These are phyloP conservation scores for Microglena sp. DNA, from an alignment of 139 green algal species.

Conservation along the genomic window DNA sequence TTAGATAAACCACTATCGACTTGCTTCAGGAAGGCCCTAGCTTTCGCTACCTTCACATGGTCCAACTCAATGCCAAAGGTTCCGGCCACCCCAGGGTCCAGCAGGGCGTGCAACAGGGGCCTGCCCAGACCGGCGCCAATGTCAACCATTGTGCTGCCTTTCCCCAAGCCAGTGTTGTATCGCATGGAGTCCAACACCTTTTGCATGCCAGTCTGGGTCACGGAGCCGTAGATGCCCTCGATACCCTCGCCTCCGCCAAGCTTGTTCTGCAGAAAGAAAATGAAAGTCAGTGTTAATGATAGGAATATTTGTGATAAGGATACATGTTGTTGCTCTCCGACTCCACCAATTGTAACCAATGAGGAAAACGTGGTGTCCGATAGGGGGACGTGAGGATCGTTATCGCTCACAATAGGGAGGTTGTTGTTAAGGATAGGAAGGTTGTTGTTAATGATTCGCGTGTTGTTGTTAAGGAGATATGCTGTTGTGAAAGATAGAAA, in stretches of 20 bases:
- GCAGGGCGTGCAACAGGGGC: conserved; percentile 14
- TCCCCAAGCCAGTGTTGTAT: conserved; percentile 46
- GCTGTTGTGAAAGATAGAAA: too few species aligned
- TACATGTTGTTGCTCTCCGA: too few species aligned
- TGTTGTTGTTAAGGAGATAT: too few species aligned
- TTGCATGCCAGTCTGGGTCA: conserved; percentile 66
- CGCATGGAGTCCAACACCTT: conserved; percentile 58
- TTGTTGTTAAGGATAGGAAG: too few species aligned
- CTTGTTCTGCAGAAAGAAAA: conserved; percentile 56
- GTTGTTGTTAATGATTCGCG: too few species aligned
- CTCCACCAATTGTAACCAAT: too few species aligned
- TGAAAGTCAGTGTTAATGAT: not conserved
- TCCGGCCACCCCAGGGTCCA: conserved; percentile 3
- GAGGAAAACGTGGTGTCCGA: too few species aligned
- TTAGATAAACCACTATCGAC: too few species aligned
- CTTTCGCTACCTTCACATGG: conserved; percentile 10
- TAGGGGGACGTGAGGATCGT: too few species aligned
- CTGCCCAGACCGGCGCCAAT: conserved; percentile 74
- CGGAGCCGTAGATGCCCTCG: conserved; percentile 83
- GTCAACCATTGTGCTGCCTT: conserved; percentile 62
- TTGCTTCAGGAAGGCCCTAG: too few species aligned
- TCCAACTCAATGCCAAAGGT: conserved; percentile 20
- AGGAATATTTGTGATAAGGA: too few species aligned
- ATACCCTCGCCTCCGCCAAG: conserved; percentile 84
- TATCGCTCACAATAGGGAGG: too few species aligned